Conservation (phyloP, 1,284 basidiomycete genomes). For the Microbotryum silenes-acaulis region DNA sequence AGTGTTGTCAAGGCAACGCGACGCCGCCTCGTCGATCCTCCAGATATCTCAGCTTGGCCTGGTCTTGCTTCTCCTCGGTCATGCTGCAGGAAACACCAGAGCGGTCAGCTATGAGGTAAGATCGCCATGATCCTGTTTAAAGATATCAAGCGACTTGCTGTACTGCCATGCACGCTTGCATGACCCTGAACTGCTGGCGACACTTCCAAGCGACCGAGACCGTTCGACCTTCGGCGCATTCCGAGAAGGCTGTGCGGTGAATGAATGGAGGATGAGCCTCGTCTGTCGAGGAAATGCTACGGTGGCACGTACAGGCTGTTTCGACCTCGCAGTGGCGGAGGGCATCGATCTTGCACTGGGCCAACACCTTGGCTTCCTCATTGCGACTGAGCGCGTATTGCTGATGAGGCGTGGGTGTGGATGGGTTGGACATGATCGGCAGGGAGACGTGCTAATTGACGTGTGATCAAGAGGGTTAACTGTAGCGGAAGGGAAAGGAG, state of each 20-base stretch:
- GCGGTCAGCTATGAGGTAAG: neutral
- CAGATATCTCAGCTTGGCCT: constrained; percentile 29
- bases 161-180: constrained; percentile 33
- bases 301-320: constrained; percentile 21
- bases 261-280: neutral
- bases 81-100: constrained; percentile 20
- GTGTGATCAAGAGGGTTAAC: too few relatives aligned
- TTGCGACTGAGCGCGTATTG: constrained; percentile 28
- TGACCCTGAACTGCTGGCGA: constrained; percentile 29
- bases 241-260: constrained; percentile 26
- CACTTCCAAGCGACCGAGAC: constrained; percentile 33
- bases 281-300: neutral
- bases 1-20: too few relatives aligned
- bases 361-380: constrained; percentile 33
- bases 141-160: constrained; percentile 18
- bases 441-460: too few relatives aligned
- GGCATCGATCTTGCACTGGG: constrained; percentile 27
- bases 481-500: too few relatives aligned
- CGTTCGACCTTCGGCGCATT: constrained; percentile 32
- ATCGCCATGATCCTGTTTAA: neutral
- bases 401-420: too few relatives aligned
- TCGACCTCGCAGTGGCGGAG: constrained; percentile 29
- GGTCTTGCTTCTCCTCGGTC: constrained; percentile 31
- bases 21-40: constrained; percentile 2
- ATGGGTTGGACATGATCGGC: too few relatives aligned